These are phyloP conservation scores for Fomitopsis serialis DNA, from an alignment of 768 basidiomycete genomes.

Conservation along the genomic window DNA sequence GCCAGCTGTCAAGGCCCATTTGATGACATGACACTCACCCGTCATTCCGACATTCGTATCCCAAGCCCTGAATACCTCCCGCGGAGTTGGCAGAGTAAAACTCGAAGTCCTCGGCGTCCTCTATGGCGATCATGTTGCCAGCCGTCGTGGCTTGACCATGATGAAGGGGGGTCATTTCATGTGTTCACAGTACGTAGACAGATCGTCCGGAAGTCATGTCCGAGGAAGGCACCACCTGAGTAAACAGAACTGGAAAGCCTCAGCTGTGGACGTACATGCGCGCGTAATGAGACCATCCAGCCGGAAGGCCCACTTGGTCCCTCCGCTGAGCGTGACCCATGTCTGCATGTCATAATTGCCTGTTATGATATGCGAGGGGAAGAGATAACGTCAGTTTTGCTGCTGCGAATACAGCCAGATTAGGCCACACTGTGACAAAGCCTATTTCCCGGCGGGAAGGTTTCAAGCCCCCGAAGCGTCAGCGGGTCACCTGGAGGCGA, in stretches of 20 bases:
- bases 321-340: slow-evolving; percentile 23
- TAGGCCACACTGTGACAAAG: too few species aligned
- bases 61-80: slow-evolving; percentile 25
- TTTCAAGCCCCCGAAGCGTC: too few species aligned
- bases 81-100: slow-evolving; percentile 24
- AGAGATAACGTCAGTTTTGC: neutral
- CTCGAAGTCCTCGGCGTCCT: slow-evolving; percentile 27
- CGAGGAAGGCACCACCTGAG: too few species aligned
- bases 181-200: too few species aligned
- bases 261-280: slow-evolving; percentile 10
- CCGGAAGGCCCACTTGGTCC: slow-evolving; percentile 23
- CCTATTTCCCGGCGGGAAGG: too few species aligned
- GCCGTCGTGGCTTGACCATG: slow-evolving; percentile 12
- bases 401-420: too few species aligned
- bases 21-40: slow-evolving; percentile 13
- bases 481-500: too few species aligned
- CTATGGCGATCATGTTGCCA: slow-evolving; percentile 26
- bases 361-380: neutral
- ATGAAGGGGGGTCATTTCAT: neutral
- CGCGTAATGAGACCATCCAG: slow-evolving; percentile 26
- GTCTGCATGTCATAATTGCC: slow-evolving; percentile 24
- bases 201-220: too few species aligned
- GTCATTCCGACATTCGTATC: slow-evolving; percentile 23
- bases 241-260: too few species aligned
- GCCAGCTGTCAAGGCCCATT: too few species aligned